These are phyloP conservation scores for Gloeostereum incarnatum DNA, from an alignment of 768 basidiomycete genomes.

Conservation along the genomic window DNA sequence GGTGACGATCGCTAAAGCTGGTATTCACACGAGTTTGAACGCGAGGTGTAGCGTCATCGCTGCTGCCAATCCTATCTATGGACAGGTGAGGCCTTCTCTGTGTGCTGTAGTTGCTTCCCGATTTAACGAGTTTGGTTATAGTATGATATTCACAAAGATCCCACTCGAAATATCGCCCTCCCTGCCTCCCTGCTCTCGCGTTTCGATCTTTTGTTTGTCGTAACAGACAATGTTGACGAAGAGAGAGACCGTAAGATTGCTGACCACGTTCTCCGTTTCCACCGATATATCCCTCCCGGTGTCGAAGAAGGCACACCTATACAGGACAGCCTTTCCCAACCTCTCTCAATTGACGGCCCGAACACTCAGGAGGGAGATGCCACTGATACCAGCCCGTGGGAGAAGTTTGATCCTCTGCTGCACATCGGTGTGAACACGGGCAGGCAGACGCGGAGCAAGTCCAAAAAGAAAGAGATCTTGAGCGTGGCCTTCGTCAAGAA, in stretches of 20 bases:
- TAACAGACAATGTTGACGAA: constrained; percentile 97
- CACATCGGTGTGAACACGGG: constrained; percentile 72
- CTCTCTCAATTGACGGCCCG: constrained; percentile 82
- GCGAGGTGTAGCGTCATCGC: constrained; percentile 97
- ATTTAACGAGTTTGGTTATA: constrained; percentile 21
- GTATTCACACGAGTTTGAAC: constrained; percentile 97
- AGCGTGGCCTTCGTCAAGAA: constrained; percentile 96
- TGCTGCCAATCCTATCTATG: constrained; percentile 98
- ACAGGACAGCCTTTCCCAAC: constrained; percentile 80
- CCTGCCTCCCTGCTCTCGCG: constrained; percentile 97
- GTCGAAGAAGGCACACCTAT: constrained; percentile 93
- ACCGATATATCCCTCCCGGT: constrained; percentile 93
- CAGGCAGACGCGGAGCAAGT: constrained; percentile 45
- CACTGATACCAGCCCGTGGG: constrained; percentile 73
- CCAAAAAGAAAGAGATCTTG: constrained; percentile 75
- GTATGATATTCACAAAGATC: constrained; percentile 99
- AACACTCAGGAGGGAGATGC: constrained; percentile 45
- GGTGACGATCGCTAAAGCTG: constrained; percentile 98
- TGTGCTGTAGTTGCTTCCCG: constrained; percentile 1
- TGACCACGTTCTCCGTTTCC: constrained; percentile 96
- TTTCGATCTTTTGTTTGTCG: constrained; percentile 97
- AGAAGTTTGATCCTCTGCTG: constrained; percentile 93
- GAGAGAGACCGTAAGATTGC: constrained; percentile 88
- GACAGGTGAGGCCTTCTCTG: constrained; percentile 51
- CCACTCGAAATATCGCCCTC: constrained; percentile 96